Percentiles rank a stretch among this genome's conserved stretches.
These are phyloP conservation scores for Penicillium crustosum DNA, from an alignment of 2,329 filamentous ascomycete species.

Conservation along the genomic window DNA sequence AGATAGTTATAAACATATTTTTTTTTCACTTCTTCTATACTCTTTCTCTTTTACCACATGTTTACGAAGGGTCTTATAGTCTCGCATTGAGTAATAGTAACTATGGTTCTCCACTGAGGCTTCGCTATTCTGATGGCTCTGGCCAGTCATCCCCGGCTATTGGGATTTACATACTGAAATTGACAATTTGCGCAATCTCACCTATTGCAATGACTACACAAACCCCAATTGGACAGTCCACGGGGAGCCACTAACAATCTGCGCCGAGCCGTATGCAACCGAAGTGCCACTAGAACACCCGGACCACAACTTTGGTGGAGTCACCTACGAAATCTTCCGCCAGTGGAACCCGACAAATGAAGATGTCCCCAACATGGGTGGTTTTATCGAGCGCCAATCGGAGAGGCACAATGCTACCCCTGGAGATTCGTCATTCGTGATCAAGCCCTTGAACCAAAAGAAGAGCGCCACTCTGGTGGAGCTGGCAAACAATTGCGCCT, in stretches of 20 bases:
- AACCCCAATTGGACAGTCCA: constrained; percentile 42
- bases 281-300: constrained; percentile 40
- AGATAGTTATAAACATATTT: background rate
- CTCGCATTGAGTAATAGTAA: background rate
- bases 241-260: constrained; percentile 38
- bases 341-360: constrained; percentile 24
- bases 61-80: background rate
- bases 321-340: constrained; percentile 40
- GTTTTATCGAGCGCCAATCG: constrained; percentile 42
- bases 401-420: constrained; percentile 39
- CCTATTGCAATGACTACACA: constrained; percentile 42
- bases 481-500: constrained; percentile 40
- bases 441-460: constrained; percentile 40
- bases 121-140: constrained; percentile 11
- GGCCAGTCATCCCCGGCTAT: constrained; percentile 36
- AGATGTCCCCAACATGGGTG: constrained; percentile 40
- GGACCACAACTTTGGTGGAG: constrained; percentile 36
- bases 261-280: constrained; percentile 36
- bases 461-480: constrained; percentile 37
- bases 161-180: constrained; percentile 41
- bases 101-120: background rate
- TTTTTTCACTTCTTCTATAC: background rate
- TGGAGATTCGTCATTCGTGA: constrained; percentile 38
- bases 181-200: constrained; percentile 36
- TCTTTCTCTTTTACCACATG: background rate